Base-by-base conservation (phyloP, 1,284 basidiomycete genomes). In the Irpex sp. region DNA sequence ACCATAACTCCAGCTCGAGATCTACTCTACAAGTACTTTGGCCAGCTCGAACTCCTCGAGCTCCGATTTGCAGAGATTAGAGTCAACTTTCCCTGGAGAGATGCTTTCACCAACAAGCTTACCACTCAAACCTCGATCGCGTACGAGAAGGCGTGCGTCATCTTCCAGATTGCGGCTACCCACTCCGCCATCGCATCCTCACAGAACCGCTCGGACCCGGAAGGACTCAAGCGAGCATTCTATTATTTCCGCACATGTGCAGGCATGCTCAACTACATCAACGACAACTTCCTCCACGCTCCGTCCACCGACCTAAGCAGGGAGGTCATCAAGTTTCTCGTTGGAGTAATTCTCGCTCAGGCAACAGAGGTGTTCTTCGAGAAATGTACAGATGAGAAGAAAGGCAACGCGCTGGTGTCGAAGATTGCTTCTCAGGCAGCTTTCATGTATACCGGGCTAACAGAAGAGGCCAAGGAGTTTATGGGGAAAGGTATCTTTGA, bases 241-340 rank as follows among this genome's bases (percentile, higher is more conserved):
- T 87, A 95, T 76, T 95, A 95, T 75, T 92, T 95, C 69, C 83
- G 93, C 17, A 90, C 93, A n/a, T 90, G 93, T 39, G 94, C 97
- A 0, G 97, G 97, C 21, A 97, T 99, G 94, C 86, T 98, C 70
- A 94, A 90, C 8, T 99, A 99, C 74, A 97, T 99, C 82, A 98
- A 98, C 79, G 97, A 99, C 76, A 99, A 99, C 83, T 99, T 99
- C 76, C 79, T 99, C 0, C 97, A 99, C 72, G 97, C 97, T 0
- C 97, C 97, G 0, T 96, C 93, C n/a, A 97, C 94, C 1, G 97
- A 99, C 77, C 85, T 99, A 61, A 92, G 91, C 73, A 85, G 94
- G 33, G 96, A 98, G 63, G 93, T 99, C 58, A 86, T 99, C 80
- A 96, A 97, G 75, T 93, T 97, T 66, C 81, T 98, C 36, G 89